Evolutionary conservation across 2,329 filamentous ascomycete genomes (phyloP), one percentile per base, ranked within the genome.

Genomic region (Xylariaceae sp.): DNA sequence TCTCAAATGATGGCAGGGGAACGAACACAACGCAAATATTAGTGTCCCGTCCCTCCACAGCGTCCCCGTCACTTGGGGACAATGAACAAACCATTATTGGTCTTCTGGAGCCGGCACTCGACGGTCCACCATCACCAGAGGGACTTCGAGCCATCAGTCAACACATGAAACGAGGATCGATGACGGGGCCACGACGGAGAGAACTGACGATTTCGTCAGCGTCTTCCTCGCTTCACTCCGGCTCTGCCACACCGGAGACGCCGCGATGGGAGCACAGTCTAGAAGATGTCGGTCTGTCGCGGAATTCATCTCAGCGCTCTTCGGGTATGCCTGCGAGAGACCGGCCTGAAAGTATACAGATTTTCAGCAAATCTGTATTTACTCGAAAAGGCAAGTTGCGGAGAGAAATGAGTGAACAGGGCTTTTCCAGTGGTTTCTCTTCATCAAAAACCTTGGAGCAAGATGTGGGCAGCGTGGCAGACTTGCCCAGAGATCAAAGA

Each of bases 101-200:
- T 52, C 71, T 80, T 48, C 68, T 86, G 51, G 81, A 78, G 53
- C 81, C 82, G 45, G 76, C 82, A 55, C 69, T 85, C 50, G 80
- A 86, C 60, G 79, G 80, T 16, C 82, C 82, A 39, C 81, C 82
- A 0, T 86, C 82, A 33, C 80, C 83, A 28, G 78, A 82, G 61
- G 76, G 75, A 55, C 75, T 84, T 60, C 78, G 82, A 58, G 79
- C 79, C 52, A 72, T 84, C 47, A 83, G 73, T 65, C 58, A 59
- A 50, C 58, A 84, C 68, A 77, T 83, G 75, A 82, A 77, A 66
- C 73, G 75, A 62, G 73, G 75, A 19, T 80, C 81, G 19, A 71
- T 74, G 48, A 66, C 68, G 54, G 75, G 77, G 11, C 77, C 72
- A 60, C 73, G 75, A 60, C 70, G 71, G 34, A 76, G 73, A 61